Percentiles rank a stretch among this genome's conserved stretches.
Conservation (phyloP, 139 green algal genomes). For the Diplosphaera chodatii region DNA sequence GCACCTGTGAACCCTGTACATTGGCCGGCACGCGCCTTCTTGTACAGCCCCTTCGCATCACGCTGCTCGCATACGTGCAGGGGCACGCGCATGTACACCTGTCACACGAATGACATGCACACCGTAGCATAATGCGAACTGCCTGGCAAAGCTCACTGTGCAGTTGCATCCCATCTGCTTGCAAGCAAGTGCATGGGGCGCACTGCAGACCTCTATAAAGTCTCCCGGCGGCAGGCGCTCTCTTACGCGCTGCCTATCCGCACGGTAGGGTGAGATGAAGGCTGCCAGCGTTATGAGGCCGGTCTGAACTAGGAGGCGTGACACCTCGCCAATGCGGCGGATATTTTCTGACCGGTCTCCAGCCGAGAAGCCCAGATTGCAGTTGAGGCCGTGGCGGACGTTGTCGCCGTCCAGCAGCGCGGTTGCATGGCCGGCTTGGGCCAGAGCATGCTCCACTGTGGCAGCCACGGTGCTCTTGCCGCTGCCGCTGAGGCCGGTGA, state of each 20-base stretch:
- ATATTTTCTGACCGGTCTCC: constrained; percentile 92
- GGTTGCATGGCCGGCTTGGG: constrained; percentile 58
- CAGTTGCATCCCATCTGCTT: no score
- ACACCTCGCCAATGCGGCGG: constrained; percentile 84
- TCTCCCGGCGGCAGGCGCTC: constrained; percentile 44
- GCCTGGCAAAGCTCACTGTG: no score
- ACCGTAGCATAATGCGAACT: no score
- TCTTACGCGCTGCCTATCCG: constrained; percentile 64
- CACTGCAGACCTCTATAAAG: constrained; percentile 84
- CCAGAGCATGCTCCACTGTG: constrained; percentile 73
- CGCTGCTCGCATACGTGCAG: constrained; percentile 84
- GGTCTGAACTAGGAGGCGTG: constrained; percentile 85
- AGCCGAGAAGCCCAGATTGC: constrained; percentile 83
- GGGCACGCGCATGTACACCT: constrained; percentile 86
- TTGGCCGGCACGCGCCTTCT: constrained; percentile 81
- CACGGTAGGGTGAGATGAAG: constrained; percentile 91
- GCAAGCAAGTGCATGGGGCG: no score
- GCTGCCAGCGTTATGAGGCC: constrained; percentile 84
- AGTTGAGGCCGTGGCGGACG: constrained; percentile 88
- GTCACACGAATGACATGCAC: no score
- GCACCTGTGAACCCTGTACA: constrained; percentile 81
- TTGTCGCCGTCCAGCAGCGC: constrained; percentile 93
- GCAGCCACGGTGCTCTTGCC: constrained; percentile 68
- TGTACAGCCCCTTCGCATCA: constrained; percentile 96
- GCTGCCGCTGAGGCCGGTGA: constrained; percentile 76